A percentile compares a stretch with the other conserved stretches of the same genome.
phyloP scores from a whole-genome alignment of 2,329 filamentous ascomycete genomes.

The Teratosphaeria zuluensis region DNA sequence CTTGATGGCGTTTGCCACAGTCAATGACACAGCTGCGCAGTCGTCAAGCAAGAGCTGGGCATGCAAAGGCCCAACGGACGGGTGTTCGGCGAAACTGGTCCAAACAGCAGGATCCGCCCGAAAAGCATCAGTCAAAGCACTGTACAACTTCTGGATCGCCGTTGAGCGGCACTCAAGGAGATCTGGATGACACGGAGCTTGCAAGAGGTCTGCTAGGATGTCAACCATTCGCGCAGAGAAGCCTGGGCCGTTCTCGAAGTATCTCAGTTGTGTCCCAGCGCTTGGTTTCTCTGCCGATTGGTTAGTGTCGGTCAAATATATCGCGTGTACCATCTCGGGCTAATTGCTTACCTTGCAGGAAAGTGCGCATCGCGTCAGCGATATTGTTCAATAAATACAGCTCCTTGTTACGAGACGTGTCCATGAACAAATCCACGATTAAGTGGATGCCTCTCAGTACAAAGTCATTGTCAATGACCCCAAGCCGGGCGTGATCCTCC shows the following conservation, averaged over 20 bases:
- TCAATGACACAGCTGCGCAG: slow-evolving; percentile 7
- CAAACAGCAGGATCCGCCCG: slow-evolving; percentile 16
- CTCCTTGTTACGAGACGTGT: slow-evolving; percentile 7
- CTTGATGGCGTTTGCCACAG: slow-evolving; percentile 10
- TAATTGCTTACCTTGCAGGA: slow-evolving; percentile 15
- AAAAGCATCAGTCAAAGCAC: slow-evolving; percentile 2
- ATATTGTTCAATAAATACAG: slow-evolving; percentile 6
- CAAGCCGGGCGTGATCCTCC: slow-evolving; percentile 18
- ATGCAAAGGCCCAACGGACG: slow-evolving; percentile 29
- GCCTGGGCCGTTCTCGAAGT: slow-evolving; percentile 13
- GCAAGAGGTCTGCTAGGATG: slow-evolving; percentile 4
- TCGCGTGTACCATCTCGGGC: neutral
- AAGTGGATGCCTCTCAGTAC: slow-evolving; percentile 17
- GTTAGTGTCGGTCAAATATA: slow-evolving; percentile 3
- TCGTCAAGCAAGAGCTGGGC: slow-evolving; percentile 13
- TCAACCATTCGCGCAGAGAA: slow-evolving; percentile 14
- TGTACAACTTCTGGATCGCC: slow-evolving; percentile 1
- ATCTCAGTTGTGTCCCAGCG: slow-evolving; percentile 5
- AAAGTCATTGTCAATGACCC: slow-evolving; percentile 20
- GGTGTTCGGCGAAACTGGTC: slow-evolving; percentile 10
- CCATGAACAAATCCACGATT: slow-evolving; percentile 15
- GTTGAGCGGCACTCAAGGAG: neutral
- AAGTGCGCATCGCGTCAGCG: slow-evolving; percentile 12
- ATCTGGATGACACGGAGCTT: neutral
- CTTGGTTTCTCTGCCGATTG: slow-evolving; percentile 8